Evolutionary conservation across 805 yeast genomes (phyloP).

Genomic region (Cyberlindnera galapagoensis): DNA sequence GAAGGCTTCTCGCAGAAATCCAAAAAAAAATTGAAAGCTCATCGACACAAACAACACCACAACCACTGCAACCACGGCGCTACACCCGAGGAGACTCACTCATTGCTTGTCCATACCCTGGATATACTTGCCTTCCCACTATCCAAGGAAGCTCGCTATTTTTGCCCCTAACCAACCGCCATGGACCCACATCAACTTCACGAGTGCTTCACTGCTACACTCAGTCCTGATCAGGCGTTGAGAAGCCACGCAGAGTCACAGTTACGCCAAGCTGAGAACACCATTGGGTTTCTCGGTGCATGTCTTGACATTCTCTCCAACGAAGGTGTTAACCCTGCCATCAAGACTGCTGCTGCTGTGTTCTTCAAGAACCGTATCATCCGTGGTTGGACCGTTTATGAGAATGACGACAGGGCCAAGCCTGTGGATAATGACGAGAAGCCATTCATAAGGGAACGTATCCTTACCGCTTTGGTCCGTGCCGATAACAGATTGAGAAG

Average conservation of each 20-base stretch:
- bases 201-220: constrained; percentile 73
- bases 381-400: constrained; percentile 48
- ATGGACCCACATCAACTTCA: constrained; percentile 70
- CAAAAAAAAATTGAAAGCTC: constrained; percentile 3
- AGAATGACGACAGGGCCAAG: constrained; percentile 25
- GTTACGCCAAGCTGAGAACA: constrained; percentile 47
- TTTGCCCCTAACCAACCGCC: too few species aligned
- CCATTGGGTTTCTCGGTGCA: constrained; percentile 74
- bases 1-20: background rate
- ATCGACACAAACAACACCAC: constrained; percentile 1
- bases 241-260: constrained; percentile 67
- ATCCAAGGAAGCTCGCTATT: too few species aligned
- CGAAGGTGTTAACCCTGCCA: constrained; percentile 40
- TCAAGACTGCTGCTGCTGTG: constrained; percentile 71
- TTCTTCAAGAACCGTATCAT: constrained; percentile 72
- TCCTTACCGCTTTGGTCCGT: constrained; percentile 56
- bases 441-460: constrained; percentile 60
- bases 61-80: too few species aligned
- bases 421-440: constrained; percentile 64
- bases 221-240: constrained; percentile 54
- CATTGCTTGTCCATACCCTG: too few species aligned
- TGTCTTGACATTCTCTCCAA: constrained; percentile 69
- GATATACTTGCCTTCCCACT: too few species aligned
- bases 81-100: too few species aligned
- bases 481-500: constrained; percentile 34